Evolutionary conservation across 1,284 basidiomycete species (phyloP), one percentile per base, ranked within the genome.

Genomic region (Pseudozyma flocculosa): DNA sequence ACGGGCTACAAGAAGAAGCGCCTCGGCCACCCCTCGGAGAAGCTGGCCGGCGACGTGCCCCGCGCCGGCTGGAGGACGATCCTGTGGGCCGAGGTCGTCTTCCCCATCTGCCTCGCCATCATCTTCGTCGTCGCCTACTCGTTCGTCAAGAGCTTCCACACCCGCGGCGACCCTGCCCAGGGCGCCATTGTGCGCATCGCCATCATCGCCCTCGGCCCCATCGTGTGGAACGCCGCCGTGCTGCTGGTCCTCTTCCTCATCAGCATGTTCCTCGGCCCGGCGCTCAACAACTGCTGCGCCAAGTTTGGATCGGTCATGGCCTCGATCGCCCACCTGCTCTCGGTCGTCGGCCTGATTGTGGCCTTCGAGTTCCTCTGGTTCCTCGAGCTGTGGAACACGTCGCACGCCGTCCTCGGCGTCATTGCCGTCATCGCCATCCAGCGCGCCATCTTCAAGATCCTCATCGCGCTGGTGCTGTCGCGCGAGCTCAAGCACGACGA

Each of bases 211-310:
- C 81, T 98, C 18, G 94, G 94, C 7, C 95, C 94, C 1, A 88
- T 98, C 70, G 91, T 94, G 4, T 96, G 87, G 86, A 98, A 98
- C 78, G 91, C 90, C 19, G 89, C 88, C 0, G 80, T 97, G 22
- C 83, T 98, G 45, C 80, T 97, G 62, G 81, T 86, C 13, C 81
- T 93, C 53, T 97, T 98, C 86, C 78, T 98, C 66, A 80, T 92
- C 64, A 93, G 92, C 52, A 80, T 97, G 58, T 89, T 94, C 85
- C 84, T 95, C 22, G 93, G 94, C 4, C 93, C 93, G 1, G 86
- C 92, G 82, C 83, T 96, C 66, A 89, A 92, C 79, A 85, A 86
- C 21, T 79, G 78, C 75, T 79, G 78, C 49, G 71, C 61, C 50
- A 75, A 76, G 60, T 78, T 78, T 24, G 75, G 74, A 39, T 75